Base-by-base conservation (phyloP, 495 filamentous ascomycete species). In the Penicillium coprophilum region DNA sequence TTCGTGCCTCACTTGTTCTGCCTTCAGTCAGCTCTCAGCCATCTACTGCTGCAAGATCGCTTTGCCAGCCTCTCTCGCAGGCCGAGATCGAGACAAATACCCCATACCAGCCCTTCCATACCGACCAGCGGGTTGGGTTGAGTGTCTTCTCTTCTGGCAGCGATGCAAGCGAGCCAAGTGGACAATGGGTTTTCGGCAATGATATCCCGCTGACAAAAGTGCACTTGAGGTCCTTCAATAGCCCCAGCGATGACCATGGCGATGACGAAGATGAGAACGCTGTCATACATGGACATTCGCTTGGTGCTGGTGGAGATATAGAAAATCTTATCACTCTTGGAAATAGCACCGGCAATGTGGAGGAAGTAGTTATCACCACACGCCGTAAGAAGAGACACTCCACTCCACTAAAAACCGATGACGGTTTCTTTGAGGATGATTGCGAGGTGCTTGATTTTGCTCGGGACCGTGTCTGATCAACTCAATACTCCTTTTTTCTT, bases 381-480 rank as follows among this genome's bases (percentile, higher is more conserved):
- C 76, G 90, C 40, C 75, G 87, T 73, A 73, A 88, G 81, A 73
- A 86, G 79, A 64, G 64, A 71, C 67, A 66, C 67, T 60, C 63
- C 12, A 56, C 63, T 46, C 59, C 66, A 51, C 72, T 58, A 57
- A 80, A 79, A 23, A 82, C 84, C 15, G 88, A 86, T 31, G 88
- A 92, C 36, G 91, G 90, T 4, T 94, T 96, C 70, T 96, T 96
- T 63, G 92, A 96, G 69, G 91, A 96, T 65, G 92, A 94, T 67
- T 93, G 89, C 64, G 92, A 95, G 64, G 88, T 96, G 54, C 77
- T 96, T 61, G 92, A 96, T 74, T 96, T 92, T 82, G 90, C 90
- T 12, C 85, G 87, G 62, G 89, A 95, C 66, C 78, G 90, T 63
- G 90, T 93, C 34, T 93, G 76, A 85, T 36, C 41, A 11, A 34